A percentile compares a stretch with the other conserved stretches of the same genome.
phyloP scores from a whole-genome alignment of 1,284 basidiomycete genomes.

The Ceratobasidium sp. region DNA sequence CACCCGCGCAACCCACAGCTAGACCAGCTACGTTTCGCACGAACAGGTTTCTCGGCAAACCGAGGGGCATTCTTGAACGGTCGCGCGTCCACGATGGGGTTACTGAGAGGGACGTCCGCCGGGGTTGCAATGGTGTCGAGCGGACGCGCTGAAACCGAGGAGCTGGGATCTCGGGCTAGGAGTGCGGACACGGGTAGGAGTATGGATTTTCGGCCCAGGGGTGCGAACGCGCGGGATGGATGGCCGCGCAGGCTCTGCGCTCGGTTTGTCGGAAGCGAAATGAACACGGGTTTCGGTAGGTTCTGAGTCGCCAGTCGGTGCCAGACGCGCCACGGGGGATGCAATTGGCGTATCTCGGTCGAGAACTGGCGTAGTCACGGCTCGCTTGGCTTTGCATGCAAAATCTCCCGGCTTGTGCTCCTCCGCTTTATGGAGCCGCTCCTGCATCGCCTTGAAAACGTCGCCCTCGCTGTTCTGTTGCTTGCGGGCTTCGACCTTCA shows the following conservation, averaged over 20 bases:
- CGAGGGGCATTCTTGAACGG: conserved; percentile 8
- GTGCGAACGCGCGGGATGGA: background rate
- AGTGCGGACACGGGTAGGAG: conserved; percentile 38
- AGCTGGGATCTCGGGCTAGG: conserved; percentile 42
- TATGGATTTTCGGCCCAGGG: conserved; percentile 10
- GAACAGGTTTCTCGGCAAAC: conserved; percentile 16
- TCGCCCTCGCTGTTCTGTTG: conserved; percentile 33
- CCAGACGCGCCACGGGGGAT: background rate
- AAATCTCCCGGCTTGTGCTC: conserved; percentile 15
- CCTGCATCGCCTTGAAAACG: conserved; percentile 40
- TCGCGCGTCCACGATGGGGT: background rate
- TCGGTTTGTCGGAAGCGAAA: background rate
- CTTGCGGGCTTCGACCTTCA: conserved; percentile 33
- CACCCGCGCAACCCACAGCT: conserved; percentile 25
- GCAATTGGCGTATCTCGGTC: background rate
- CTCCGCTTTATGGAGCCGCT: conserved; percentile 27
- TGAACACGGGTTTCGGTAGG: conserved; percentile 28
- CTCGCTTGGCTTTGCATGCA: conserved; percentile 25
- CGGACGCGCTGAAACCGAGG: conserved; percentile 20
- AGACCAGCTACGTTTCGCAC: conserved; percentile 8
- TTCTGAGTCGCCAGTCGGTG: conserved; percentile 18
- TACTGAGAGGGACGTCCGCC: background rate
- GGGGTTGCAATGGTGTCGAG: conserved; percentile 26
- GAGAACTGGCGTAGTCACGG: conserved; percentile 15
- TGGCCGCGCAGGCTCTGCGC: background rate